These are phyloP conservation scores for Cercospora sojina DNA, from an alignment of 2,329 filamentous ascomycete genomes.

Conservation along the genomic window DNA sequence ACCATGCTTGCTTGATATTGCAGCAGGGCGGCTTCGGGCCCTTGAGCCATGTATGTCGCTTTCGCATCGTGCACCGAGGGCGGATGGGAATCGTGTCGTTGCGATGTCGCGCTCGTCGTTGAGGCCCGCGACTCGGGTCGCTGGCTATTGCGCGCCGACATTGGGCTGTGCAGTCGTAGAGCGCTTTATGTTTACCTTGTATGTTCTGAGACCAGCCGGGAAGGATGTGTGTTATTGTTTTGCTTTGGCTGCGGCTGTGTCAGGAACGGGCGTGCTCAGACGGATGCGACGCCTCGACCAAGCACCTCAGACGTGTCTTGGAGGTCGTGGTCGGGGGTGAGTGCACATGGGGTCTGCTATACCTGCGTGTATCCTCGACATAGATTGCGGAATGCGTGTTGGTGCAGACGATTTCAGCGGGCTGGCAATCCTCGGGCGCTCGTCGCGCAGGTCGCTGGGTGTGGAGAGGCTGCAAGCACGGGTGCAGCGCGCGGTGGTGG, in stretches of 20 bases:
- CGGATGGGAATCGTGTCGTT: conserved; percentile 27
- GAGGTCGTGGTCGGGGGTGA: not conserved
- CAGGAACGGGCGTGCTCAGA: not conserved
- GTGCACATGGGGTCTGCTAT: not conserved
- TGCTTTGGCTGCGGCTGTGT: conserved; percentile 12
- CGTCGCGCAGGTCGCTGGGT: conserved; percentile 11
- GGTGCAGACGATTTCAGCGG: conserved; percentile 5
- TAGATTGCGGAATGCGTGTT: conserved; percentile 14
- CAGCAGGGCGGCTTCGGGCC: conserved; percentile 35
- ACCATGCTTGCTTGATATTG: conserved; percentile 35
- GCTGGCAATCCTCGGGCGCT: conserved; percentile 1
- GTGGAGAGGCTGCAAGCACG: not conserved
- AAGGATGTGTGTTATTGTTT: conserved; percentile 20
- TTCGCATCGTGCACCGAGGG: conserved; percentile 30
- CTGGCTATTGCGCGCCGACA: conserved; percentile 34
- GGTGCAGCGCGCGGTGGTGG: not conserved
- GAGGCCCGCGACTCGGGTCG: conserved; percentile 37
- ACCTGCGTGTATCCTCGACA: conserved; percentile 8
- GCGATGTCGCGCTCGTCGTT: conserved; percentile 37
- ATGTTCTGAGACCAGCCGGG: conserved; percentile 3
- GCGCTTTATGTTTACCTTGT: conserved; percentile 8
- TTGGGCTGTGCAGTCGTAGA: conserved; percentile 26
- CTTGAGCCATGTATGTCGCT: conserved; percentile 24
- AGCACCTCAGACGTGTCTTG: not conserved
- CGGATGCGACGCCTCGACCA: not conserved